Base-by-base conservation (phyloP, 1,139 yeast genomes). In the Yamadazyma pseudoaaseri region DNA sequence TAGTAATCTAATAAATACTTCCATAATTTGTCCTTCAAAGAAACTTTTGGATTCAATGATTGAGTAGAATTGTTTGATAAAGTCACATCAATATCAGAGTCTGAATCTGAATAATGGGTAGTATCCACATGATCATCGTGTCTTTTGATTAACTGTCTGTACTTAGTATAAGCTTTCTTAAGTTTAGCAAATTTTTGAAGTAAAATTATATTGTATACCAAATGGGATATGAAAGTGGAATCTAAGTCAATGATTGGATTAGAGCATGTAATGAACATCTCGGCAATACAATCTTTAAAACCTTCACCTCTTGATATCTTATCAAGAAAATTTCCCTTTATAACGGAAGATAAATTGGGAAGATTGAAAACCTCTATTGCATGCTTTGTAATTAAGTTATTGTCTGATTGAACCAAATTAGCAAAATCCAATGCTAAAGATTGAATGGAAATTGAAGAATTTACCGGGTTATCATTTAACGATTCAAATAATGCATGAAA, bases 401-500 rank as follows among this genome's bases (percentile, higher is more conserved):
- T 45, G 5, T 36, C 34, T 15, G 34, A 20, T 30, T 27, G 41
- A 31, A 14, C 50, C 37, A 37, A 47, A 40, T 20, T 46, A 1
- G 54, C 44, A 37, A 57, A 61, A 32, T 61, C 58, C 18, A 72
- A 52, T 24, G 66, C 53, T 6, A 70, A 51, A 10, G 72, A 38
- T 43, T 69, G 79, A 1, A 74, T 46, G 0, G 81, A 66, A 3
- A 64, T 39, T 11, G 78, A 64, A 25, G 70, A 44, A 39, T 77
- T 79, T 29, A 76, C 54, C 1, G 89, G 89, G 11, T 54, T 54
- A 42, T 81, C 87, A 3, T 56, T 32, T 5, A 43, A 51, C 8
- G 72, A 64, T 23, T 66, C 62, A 48, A 76, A 82, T 12, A 70
- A 49, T 3, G 80, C 63, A 37, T 80, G 81, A 50, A 68, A 82